Base-by-base conservation (phyloP, 2,329 filamentous ascomycete species). In the Triangularia verruculosa region DNA sequence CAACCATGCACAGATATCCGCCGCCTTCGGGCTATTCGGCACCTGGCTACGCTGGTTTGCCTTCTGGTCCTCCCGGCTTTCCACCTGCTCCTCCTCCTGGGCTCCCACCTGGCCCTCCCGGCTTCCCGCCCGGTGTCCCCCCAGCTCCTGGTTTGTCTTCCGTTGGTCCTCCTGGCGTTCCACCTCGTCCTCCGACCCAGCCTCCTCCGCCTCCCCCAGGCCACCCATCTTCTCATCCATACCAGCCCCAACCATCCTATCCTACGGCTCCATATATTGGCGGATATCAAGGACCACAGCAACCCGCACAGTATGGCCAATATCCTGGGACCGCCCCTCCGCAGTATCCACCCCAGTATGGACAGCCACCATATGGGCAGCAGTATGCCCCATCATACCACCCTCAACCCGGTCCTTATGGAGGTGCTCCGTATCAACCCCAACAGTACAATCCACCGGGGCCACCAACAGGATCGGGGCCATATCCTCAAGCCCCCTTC, bases 251-350 rank as follows among this genome's bases (percentile, higher is more conserved):
- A 4, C 63, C 65, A 47, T 32, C 53, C 3, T 70, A 69, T 53
- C 20, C 66, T 22, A 68, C 61, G 13, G 60, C 67, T 11, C 51
- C 25, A 6, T 71, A 67, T 56, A 64, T 66, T 1, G 65, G 64
- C 6, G 30, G 53, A 12, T 72, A 70, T 60, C 64, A 63, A n/a
- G 51, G 57, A 3, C 64, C 62, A 24, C 51, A 24, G 5, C 66
- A 66, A 24, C 67, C 65, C 3, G 65, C 69, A 3, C 62, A 68
- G 13, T 72, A 70, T 47, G 57, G 59, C 22, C 64, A 69, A 13
- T 65, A 68, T 4, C 62, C 62, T 39, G 67, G 67, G 1, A 71
- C 72, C 28, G 65, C 65, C 6, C 68, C 68, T 34, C 64, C 69
- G 22, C 70, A 65, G 9, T 71, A 70, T 32, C 62, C 67, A 12